Evolutionary conservation across 1,139 yeast species (phyloP).

Genomic region (Hyphopichia buzzinii): DNA sequence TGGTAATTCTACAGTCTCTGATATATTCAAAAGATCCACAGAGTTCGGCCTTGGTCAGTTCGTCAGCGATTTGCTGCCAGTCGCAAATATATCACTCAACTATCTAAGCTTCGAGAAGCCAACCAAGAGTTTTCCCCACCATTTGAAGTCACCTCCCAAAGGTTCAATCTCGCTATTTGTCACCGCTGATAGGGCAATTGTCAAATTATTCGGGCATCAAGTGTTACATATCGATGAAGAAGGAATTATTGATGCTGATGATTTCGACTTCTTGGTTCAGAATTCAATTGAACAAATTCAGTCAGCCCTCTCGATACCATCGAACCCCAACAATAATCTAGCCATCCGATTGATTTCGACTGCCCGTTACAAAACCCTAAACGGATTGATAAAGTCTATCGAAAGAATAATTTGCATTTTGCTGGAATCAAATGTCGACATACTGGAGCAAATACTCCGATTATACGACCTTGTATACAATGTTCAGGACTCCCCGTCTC

Average conservation of each 20-base stretch:
- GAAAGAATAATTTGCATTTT: constrained; percentile 1
- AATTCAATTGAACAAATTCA: neutral
- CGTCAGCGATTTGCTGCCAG: neutral
- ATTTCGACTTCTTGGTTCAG: neutral
- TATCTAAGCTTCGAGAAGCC: neutral
- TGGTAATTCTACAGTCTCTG: neutral
- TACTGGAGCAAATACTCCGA: neutral
- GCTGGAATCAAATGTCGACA: neutral
- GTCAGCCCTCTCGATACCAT: neutral
- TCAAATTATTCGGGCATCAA: neutral
- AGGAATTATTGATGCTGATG: neutral
- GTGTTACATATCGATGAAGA: neutral
- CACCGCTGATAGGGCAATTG: neutral
- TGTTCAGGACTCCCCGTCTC: neutral
- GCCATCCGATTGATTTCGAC: neutral
- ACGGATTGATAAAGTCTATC: constrained; percentile 1
- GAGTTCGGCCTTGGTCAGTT: neutral
- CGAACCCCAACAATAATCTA: constrained; percentile 1
- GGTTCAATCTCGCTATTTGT: neutral
- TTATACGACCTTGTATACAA: neutral
- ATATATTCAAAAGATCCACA: neutral
- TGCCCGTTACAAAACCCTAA: constrained; percentile 2
- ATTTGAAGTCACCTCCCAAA: neutral
- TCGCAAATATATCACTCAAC: neutral
- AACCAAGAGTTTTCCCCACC: neutral